Percentiles rank a stretch among this genome's conserved stretches.
phyloP scores from a whole-genome alignment of 2,329 filamentous ascomycete species.

The Cladophialophora yegresii region DNA sequence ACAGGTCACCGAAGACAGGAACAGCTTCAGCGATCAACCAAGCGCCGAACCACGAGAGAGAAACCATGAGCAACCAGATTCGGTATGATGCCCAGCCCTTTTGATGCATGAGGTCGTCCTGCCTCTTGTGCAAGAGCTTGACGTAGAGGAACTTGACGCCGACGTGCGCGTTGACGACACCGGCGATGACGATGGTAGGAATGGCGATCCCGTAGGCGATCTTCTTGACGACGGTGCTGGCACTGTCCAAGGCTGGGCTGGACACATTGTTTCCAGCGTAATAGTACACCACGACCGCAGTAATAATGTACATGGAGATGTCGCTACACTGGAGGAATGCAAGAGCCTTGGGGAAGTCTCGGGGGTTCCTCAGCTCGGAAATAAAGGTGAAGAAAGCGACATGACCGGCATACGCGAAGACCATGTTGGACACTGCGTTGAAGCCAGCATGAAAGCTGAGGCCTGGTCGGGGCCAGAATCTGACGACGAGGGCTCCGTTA shows the following conservation, averaged over 20 bases:
- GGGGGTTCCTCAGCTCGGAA: conserved; percentile 63
- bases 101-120: conserved; percentile 57
- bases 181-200: conserved; percentile 70
- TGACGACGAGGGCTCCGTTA: conserved; percentile 72
- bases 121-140: conserved; percentile 55
- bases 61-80: conserved; percentile 62
- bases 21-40: conserved; percentile 70
- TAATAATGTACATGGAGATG: conserved; percentile 64
- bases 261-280: conserved; percentile 64
- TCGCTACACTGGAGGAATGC: conserved; percentile 62
- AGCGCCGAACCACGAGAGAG: conserved; percentile 60
- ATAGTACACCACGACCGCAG: conserved; percentile 68
- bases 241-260: conserved; percentile 68
- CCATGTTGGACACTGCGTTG: conserved; percentile 66
- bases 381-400: conserved; percentile 69
- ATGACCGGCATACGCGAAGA: conserved; percentile 68
- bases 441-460: conserved; percentile 59
- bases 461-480: conserved; percentile 44
- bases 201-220: conserved; percentile 69
- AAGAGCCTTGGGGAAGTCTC: conserved; percentile 65
- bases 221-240: conserved; percentile 59
- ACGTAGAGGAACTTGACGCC: conserved; percentile 67
- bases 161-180: conserved; percentile 70
- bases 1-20: conserved; percentile 67
- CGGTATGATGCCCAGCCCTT: conserved; percentile 55